Evolutionary conservation across 768 basidiomycete species (phyloP), one percentile per base, ranked within the genome.

Genomic region (Termitomyces sp.): DNA sequence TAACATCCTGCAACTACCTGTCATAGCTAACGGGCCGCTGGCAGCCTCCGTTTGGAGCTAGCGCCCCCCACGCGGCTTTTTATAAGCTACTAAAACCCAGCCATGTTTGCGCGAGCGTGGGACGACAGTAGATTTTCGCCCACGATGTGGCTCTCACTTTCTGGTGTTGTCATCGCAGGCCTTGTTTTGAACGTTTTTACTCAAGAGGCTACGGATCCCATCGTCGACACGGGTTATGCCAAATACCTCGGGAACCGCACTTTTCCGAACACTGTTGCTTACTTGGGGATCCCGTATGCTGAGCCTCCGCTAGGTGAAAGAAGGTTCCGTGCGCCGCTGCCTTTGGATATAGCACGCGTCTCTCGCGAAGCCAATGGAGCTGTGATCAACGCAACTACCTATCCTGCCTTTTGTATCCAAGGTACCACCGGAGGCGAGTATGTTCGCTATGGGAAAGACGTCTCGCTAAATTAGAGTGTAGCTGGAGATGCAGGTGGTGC

Each of bases 401-500:
- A 88, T 65, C 84, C 86, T 0, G 72, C 82, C 1, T 84, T 84
- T 63, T 88, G 86, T 63, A 70, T 88, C 40, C 87, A 88, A 70
- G 85, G 84, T 7, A 79, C 77, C 15, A 84, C 75, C 0, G 80
- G 81, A 59, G 68, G 83, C 81, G 57, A 60, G 73, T 69, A 13
- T 52, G 48, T 24, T 22, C 28, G 7, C 40, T 20, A 44, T 7
- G 4, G 51, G 40, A 28, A 46, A 7, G 16, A 20, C 55, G 32
- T 44, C 38, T 54, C 51, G 35, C 28, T 55, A 39, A 46, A 56
- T 53, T 33, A 12, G 52, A 42, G 28, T 45, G 15, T 62, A 86
- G 82, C 50, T 20, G 82, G 81, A 9, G 85, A 85, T 66, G 78
- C 81, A 24, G 86, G 87, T 52, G 86, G 87, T 33, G 84, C 84